phyloP scores from a whole-genome alignment of 1,139 yeast species.

The Saccharomyces hybrid region DNA sequence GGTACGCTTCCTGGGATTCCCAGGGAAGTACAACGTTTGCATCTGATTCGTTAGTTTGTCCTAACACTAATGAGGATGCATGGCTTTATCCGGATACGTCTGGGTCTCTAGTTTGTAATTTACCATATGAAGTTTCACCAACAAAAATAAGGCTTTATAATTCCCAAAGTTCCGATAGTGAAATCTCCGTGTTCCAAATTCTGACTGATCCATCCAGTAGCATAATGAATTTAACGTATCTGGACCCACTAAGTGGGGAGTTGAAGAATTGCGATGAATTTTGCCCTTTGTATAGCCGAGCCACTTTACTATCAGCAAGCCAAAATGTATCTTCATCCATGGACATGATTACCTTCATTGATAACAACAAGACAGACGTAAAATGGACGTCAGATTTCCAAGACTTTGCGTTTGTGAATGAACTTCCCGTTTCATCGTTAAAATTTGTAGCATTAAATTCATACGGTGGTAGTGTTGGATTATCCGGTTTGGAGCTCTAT shows the following conservation, averaged over 20 bases:
- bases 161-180: slow-evolving; percentile 40
- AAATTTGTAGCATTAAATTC: slow-evolving; percentile 62
- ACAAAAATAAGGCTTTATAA: slow-evolving; percentile 69
- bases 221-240: slow-evolving; percentile 83
- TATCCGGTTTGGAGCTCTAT: slow-evolving; percentile 67
- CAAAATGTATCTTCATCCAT: slow-evolving; percentile 13
- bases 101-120: slow-evolving; percentile 60
- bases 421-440: slow-evolving; percentile 52
- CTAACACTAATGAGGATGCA: slow-evolving; percentile 35
- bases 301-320: slow-evolving; percentile 22
- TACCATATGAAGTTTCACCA: slow-evolving; percentile 56
- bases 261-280: slow-evolving; percentile 69
- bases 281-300: slow-evolving; percentile 55
- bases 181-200: slow-evolving; percentile 59
- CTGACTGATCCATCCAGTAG: slow-evolving; percentile 76
- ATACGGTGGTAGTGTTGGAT: slow-evolving; percentile 61
- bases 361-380: slow-evolving; percentile 27
- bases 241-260: slow-evolving; percentile 60
- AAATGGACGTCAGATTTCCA: slow-evolving; percentile 48
- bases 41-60: slow-evolving; percentile 51
- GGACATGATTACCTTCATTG: slow-evolving; percentile 14
- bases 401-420: slow-evolving; percentile 75
- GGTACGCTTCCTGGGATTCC: slow-evolving; percentile 50
- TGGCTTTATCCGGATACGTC: slow-evolving; percentile 52
- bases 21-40: slow-evolving; percentile 35